Percentiles rank a stretch among this genome's conserved stretches.
These are phyloP conservation scores for Kwoniella mangroviensis DNA, from an alignment of 768 basidiomycete genomes.

Conservation along the genomic window DNA sequence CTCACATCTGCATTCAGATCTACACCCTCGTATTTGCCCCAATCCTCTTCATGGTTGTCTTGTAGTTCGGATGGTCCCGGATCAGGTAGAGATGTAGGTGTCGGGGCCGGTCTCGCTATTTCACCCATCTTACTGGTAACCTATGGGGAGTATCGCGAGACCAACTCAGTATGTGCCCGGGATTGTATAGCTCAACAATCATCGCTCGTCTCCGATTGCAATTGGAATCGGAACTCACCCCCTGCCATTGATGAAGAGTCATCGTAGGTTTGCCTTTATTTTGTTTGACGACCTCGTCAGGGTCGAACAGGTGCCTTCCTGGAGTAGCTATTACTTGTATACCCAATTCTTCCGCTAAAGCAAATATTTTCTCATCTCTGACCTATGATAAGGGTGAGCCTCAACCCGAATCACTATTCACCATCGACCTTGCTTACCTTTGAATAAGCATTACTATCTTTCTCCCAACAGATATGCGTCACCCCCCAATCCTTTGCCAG, in stretches of 20 bases:
- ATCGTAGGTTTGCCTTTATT: slow-evolving; percentile 55
- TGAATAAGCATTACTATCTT: slow-evolving; percentile 56
- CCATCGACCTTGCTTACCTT: slow-evolving; percentile 9
- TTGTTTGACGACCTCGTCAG: slow-evolving; percentile 50
- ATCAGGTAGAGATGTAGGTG: slow-evolving; percentile 46
- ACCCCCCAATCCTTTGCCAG: slow-evolving; percentile 58
- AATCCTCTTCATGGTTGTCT: slow-evolving; percentile 18
- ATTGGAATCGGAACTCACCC: slow-evolving; percentile 34
- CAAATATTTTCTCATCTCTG: slow-evolving; percentile 51
- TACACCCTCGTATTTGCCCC: slow-evolving; percentile 22
- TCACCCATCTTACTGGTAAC: slow-evolving; percentile 47
- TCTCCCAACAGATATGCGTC: slow-evolving; percentile 57
- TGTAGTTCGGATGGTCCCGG: slow-evolving; percentile 43
- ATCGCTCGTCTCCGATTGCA: no score
- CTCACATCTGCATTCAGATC: slow-evolving; percentile 49
- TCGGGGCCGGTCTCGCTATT: slow-evolving; percentile 40
- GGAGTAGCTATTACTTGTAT: slow-evolving; percentile 54
- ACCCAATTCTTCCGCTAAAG: slow-evolving; percentile 41
- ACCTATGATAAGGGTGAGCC: background rate
- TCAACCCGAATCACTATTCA: no score
- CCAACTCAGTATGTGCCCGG: background rate
- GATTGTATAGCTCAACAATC: no score
- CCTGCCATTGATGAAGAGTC: slow-evolving; percentile 55
- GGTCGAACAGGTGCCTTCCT: slow-evolving; percentile 58
- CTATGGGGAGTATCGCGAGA: slow-evolving; percentile 21